Evolutionary conservation across 306 rosid genomes (phyloP), one percentile per base, ranked within the genome.

Genomic region (Prunus mongolica): DNA sequence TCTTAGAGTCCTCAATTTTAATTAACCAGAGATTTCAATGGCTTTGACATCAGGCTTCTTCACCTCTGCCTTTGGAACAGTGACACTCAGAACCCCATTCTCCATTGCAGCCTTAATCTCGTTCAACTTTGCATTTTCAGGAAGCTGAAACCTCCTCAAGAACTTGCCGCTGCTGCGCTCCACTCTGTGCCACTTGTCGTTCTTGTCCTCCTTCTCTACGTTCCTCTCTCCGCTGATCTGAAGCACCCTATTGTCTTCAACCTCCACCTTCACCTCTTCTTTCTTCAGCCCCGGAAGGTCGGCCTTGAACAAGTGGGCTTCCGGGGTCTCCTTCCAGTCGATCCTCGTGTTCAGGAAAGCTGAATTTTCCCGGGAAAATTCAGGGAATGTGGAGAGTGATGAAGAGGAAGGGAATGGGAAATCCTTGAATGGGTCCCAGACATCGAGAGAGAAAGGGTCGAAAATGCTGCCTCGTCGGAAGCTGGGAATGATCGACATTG

Each of bases 281-380:
- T 80, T 80, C 69, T 52, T 76, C 38, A 84, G 30, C 18, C 87
- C 80, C 0, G 76, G 73, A 3, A 79, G 50, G 44, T 83, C 81
- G 0, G 81, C 79, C 71, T 72, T 50, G 79, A 83, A 83, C 38
- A 79, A 64, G 52, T 79, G 86, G 19, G 86, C 81, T 56, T 79
- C 84, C 8, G 79, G 76, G 12, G 84, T 83, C 71, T 82, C 85
- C 72, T 82, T 82, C 82, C 85, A 77, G 77, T 82, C 85, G 22
- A 82, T n/a, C 0, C 61, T 38, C 0, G 85, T 54, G 61, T 14
- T 77, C 16, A 67, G 71, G 14, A 82, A 12, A 3, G 81, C 84
- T 0, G 81, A 57, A 18, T 56, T 71, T 32, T 76, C 80, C 45
- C 49, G 57, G 18, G 78, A 52, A 47, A 68, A 38, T 11, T 76